phyloP scores from a whole-genome alignment of 306 rosid genomes.

The cucumber (Cucumis sativus) region Cucumber_9930_V3 NC_026655.2:8791001-8791500 shows the following conservation, averaged over 20 bases:
- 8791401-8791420: slow-evolving; percentile 71
- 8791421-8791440: slow-evolving; percentile 72
- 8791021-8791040: slow-evolving; percentile 11
- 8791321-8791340: slow-evolving; percentile 28
- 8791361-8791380: slow-evolving; percentile 69
- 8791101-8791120: slow-evolving; percentile 36
- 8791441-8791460: slow-evolving; percentile 63
- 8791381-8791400: slow-evolving; percentile 64
- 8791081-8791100: slow-evolving; percentile 14
- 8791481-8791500: neutral
- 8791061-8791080: neutral
- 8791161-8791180: neutral
- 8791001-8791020: slow-evolving; percentile 1
- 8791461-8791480: slow-evolving; percentile 24
- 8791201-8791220: slow-evolving; percentile 8
- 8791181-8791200: neutral
- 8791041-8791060: neutral
- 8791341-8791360: slow-evolving; percentile 64
- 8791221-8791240: neutral
- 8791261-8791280: neutral
- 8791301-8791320: neutral
- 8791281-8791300: neutral
- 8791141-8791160: neutral
- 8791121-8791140: slow-evolving; percentile 18
- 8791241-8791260: neutral